Base-by-base conservation (phyloP, 2,329 filamentous ascomycete species). In the Aspergillus ochraceoroseus region DNA sequence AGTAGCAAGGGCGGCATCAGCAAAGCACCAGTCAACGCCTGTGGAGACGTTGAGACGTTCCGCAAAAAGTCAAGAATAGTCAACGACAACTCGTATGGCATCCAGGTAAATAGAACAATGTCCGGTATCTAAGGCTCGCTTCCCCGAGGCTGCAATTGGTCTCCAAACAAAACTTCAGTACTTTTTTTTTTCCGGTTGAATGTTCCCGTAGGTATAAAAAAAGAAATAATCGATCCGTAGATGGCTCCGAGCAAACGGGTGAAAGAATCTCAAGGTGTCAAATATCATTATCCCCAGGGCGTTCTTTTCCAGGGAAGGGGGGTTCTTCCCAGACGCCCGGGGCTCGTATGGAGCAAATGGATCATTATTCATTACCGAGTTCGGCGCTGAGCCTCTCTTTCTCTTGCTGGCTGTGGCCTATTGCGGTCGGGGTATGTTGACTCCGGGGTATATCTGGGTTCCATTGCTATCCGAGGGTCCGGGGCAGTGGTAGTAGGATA, bases 381-480 rank as follows among this genome's bases (percentile, higher is more conserved):
- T 40, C 63, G 59, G 40, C 65, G 64, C n/a, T 59, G 62, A 45
- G 54, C 47, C 46, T 65, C 58, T 40, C 56, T 52, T 35, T 65
- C 62, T 54, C 65, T 61, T 47, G 64, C 52, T 51, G 60, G 57
- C 44, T 65, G 64, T 52, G 63, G 61, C 52, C 65, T 63, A 58
- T 53, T 63, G 49, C 60, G 62, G 48, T 66, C 64, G 47, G 47
- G 43, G 42, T 61, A 62, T 32, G 33, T 30, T 25, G 57, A 58
- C 45, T 68, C 65, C 49, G 64, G 60, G 43, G 64, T 63, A 51
- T 67, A 68, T 62, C 66, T 67, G 41, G 63, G 54, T 41, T 67
- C 66, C 58, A 66, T 64, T 61, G 57, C 59, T 59, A 66, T 63
- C 58, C 66, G 64, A 34, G 63, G 57, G 43, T 68, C 65, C 46